phyloP scores from a whole-genome alignment of 768 basidiomycete genomes.

The Leccinum subgranulosum region DNA sequence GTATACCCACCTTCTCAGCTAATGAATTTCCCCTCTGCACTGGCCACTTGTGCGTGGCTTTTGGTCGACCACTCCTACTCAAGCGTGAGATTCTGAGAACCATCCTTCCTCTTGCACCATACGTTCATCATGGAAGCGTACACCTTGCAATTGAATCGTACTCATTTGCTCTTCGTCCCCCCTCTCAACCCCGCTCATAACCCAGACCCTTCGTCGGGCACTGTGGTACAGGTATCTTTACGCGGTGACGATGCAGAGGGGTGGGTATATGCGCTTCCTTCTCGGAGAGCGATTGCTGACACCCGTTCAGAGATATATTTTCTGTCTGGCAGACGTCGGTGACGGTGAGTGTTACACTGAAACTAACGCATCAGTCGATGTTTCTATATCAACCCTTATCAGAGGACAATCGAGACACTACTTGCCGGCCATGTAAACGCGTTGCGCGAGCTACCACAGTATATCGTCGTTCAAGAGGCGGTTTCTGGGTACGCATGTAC shows the following conservation, averaged over 20 bases:
- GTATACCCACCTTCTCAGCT: background rate
- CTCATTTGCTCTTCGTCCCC: conserved; percentile 25
- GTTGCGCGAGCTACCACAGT: conserved; percentile 11
- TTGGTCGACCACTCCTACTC: background rate
- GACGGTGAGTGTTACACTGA: conserved; percentile 16
- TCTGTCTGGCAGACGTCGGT: conserved; percentile 9
- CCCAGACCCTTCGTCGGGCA: conserved; percentile 6
- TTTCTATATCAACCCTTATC: background rate
- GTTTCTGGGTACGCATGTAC: conserved; percentile 10
- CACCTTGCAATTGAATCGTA: conserved; percentile 19
- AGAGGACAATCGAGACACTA: conserved; percentile 27
- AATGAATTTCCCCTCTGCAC: background rate
- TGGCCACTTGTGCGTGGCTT: background rate
- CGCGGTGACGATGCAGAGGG: conserved; percentile 12
- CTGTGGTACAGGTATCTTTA: conserved; percentile 25
- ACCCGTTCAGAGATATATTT: conserved; percentile 4
- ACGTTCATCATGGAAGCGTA: conserved; percentile 5
- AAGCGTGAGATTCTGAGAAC: background rate
- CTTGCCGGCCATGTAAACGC: conserved; percentile 18
- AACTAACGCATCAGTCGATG: background rate
- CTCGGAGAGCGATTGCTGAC: background rate
- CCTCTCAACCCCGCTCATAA: background rate
- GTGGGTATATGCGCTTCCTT: conserved; percentile 23
- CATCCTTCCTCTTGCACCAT: background rate
- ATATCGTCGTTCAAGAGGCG: conserved; percentile 10